Percentiles rank a stretch among this genome's conserved stretches.
phyloP scores from a whole-genome alignment of 495 filamentous ascomycete genomes.

The Aspergillus carlsbadensis region DNA sequence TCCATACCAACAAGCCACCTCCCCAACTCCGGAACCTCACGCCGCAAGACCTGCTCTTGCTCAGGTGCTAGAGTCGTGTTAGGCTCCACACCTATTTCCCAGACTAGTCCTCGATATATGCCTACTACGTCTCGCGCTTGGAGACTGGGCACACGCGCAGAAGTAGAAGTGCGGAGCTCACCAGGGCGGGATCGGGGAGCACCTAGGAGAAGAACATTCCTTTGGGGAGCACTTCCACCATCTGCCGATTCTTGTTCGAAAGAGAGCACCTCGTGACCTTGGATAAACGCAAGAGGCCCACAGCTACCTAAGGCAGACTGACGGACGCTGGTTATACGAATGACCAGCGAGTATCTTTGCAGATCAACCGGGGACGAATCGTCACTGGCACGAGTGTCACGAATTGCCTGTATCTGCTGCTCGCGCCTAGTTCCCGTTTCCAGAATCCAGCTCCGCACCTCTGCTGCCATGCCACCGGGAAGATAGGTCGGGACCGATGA shows the following conservation, averaged over 20 bases:
- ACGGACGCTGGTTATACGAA: constrained; percentile 19
- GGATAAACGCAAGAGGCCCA: constrained; percentile 32
- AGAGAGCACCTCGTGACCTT: constrained; percentile 10
- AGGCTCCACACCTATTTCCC: constrained; percentile 30
- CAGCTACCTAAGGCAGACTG: constrained; percentile 27
- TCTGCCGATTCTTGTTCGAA: background rate
- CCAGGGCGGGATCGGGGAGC: constrained; percentile 21
- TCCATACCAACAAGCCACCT: constrained; percentile 43
- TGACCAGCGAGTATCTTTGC: constrained; percentile 24
- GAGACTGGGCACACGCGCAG: constrained; percentile 9
- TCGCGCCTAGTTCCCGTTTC: constrained; percentile 40
- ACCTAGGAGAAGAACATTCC: constrained; percentile 34
- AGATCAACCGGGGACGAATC: background rate
- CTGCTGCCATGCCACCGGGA: constrained; percentile 43
- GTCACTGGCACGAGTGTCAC: background rate
- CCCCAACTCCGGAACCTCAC: background rate
- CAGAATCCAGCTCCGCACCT: constrained; percentile 45
- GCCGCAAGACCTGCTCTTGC: background rate
- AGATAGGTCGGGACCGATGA: constrained; percentile 25
- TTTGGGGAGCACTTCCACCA: background rate
- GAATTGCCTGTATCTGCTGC: constrained; percentile 1
- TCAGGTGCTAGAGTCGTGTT: background rate
- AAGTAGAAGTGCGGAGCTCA: background rate
- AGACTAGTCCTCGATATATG: constrained; percentile 33
- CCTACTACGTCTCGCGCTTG: constrained; percentile 29